These are phyloP conservation scores for Mucor racemosus DNA, from an alignment of 371 early-diverging fungal species.

Conservation along the genomic window DNA sequence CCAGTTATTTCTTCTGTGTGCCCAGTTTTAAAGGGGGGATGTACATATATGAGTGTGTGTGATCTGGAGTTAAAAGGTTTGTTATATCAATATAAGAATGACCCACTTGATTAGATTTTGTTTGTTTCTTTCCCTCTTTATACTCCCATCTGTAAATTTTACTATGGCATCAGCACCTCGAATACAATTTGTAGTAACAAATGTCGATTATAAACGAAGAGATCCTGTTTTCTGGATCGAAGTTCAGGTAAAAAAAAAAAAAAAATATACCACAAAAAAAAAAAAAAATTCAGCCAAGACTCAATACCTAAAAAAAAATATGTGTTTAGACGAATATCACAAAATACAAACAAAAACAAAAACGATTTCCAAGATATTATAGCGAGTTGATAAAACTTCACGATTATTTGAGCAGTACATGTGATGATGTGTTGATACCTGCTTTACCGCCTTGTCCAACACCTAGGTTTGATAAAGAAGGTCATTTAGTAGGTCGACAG, in stretches of 20 bases:
- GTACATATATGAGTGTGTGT: background rate
- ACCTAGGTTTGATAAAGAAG: slow-evolving; percentile 41
- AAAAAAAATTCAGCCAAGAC: too few relatives aligned
- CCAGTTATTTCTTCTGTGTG: slow-evolving; percentile 1
- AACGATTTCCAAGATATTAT: slow-evolving; percentile 49
- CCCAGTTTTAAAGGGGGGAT: background rate
- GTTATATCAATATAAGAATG: background rate
- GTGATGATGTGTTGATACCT: slow-evolving; percentile 46
- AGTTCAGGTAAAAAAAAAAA: slow-evolving; percentile 40
- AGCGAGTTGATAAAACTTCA: slow-evolving; percentile 45
- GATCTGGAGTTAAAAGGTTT: background rate
- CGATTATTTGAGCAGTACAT: slow-evolving; percentile 32
- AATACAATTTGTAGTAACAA: slow-evolving; percentile 22
- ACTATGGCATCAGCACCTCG: background rate
- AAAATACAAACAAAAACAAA: slow-evolving; percentile 48
- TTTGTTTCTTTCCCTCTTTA: background rate
- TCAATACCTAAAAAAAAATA: background rate
- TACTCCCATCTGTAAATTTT: background rate
- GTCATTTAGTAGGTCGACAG: slow-evolving; percentile 29
- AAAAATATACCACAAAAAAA: too few relatives aligned
- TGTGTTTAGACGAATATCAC: slow-evolving; percentile 36
- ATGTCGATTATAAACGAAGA: slow-evolving; percentile 51
- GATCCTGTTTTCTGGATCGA: slow-evolving; percentile 60
- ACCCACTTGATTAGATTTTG: too few relatives aligned
- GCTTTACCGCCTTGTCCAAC: slow-evolving; percentile 43